Conservation (phyloP, 2,329 filamentous ascomycete genomes). For the Hymenoscyphus salicellus region DNA sequence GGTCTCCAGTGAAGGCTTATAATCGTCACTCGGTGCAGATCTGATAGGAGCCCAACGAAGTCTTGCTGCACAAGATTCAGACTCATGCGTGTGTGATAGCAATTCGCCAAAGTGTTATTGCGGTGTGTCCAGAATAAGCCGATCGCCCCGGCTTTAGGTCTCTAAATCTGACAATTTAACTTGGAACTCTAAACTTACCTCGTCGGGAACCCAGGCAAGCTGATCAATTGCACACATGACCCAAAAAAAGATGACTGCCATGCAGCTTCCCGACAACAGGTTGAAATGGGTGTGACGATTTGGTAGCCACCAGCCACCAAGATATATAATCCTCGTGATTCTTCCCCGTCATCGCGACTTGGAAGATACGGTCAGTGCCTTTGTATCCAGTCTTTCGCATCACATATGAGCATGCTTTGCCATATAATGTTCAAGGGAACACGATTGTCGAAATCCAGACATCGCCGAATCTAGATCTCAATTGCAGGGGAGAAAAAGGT, state of each 20-base stretch:
- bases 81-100: neutral
- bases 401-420: slow-evolving; percentile 1
- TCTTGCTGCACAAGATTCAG: neutral
- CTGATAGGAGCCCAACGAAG: neutral
- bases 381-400: neutral
- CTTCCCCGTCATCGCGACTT: neutral
- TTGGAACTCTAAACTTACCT: neutral
- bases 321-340: neutral
- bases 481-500: neutral
- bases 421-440: neutral
- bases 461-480: neutral
- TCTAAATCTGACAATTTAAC: neutral
- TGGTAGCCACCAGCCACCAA: neutral
- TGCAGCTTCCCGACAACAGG: neutral
- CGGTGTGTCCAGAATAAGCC: neutral
- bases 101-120: neutral
- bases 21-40: neutral
- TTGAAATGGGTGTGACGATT: neutral
- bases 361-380: neutral
- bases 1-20: neutral
- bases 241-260: neutral
- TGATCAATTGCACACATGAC: neutral
- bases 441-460: neutral
- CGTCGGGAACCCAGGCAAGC: neutral
- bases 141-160: neutral